Conservation (phyloP, 345 rosid species). For the Gossypium herbaceum region DNA sequence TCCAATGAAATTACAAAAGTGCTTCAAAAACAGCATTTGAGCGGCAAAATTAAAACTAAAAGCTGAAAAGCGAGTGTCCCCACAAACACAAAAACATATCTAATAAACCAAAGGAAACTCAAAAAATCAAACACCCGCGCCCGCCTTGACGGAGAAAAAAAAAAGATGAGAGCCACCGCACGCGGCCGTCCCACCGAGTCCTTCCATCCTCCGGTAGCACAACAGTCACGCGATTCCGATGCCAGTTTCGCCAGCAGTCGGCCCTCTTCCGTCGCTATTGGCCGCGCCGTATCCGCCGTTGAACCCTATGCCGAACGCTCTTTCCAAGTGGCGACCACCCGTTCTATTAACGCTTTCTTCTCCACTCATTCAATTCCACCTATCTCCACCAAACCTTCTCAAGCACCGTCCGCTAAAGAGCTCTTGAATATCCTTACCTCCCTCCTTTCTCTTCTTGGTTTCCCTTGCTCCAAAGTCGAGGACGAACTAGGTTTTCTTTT, state of each 20-base stretch:
- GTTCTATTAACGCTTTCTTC: slow-evolving; percentile 61
- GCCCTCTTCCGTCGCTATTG: slow-evolving; percentile 64
- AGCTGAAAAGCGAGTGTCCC: not conserved
- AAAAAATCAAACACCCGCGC: not conserved
- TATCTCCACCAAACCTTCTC: slow-evolving; percentile 35
- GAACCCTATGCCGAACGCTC: slow-evolving; percentile 51
- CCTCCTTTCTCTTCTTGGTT: slow-evolving; percentile 51
- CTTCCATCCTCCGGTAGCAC: slow-evolving; percentile 24
- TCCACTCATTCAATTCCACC: slow-evolving; percentile 46
- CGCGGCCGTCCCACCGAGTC: slow-evolving; percentile 25
- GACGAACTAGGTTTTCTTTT: slow-evolving; percentile 62
- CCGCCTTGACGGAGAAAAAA: not conserved
- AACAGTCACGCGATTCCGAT: slow-evolving; percentile 73
- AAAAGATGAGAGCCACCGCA: slow-evolving; percentile 30
- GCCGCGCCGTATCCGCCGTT: slow-evolving; percentile 37
- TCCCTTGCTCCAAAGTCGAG: slow-evolving; percentile 47
- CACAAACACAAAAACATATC: not conserved
- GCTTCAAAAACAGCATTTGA: not conserved
- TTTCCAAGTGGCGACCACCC: slow-evolving; percentile 51
- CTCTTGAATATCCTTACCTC: slow-evolving; percentile 55
- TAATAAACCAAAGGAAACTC: not conserved
- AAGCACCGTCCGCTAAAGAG: slow-evolving; percentile 61
- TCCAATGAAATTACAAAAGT: not conserved
- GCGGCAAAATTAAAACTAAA: not conserved
- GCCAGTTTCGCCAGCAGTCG: slow-evolving; percentile 87